Evolutionary conservation across 2,329 filamentous ascomycete genomes (phyloP).

Genomic region (Fusarium nanum): DNA sequence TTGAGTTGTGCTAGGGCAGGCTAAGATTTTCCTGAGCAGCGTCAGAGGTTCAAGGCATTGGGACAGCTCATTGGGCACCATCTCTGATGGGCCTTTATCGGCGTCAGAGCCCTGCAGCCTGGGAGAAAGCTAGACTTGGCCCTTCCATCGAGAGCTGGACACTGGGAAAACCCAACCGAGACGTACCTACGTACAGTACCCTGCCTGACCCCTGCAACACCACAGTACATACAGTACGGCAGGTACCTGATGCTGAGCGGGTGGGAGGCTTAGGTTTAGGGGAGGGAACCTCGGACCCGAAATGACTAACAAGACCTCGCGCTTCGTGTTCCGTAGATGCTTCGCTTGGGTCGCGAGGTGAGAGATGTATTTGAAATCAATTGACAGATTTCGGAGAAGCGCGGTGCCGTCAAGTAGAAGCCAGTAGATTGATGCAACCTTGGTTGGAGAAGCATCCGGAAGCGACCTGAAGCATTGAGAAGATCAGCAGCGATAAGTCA

Average conservation of each 20-base stretch:
- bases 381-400: neutral
- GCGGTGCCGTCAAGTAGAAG: neutral
- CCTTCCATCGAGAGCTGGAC: slow-evolving; percentile 12
- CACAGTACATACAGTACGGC: neutral
- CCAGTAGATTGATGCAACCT: neutral
- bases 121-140: slow-evolving; percentile 29
- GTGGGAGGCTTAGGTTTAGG: slow-evolving; percentile 24
- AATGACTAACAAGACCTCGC: slow-evolving; percentile 6
- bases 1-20: slow-evolving; percentile 31
- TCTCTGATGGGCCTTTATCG: slow-evolving; percentile 24
- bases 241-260: slow-evolving; percentile 12
- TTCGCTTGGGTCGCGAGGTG: slow-evolving; percentile 10
- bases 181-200: slow-evolving; percentile 10
- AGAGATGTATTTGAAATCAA: slow-evolving; percentile 35
- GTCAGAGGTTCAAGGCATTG: slow-evolving; percentile 36
- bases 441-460: slow-evolving; percentile 22
- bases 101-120: slow-evolving; percentile 33
- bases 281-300: slow-evolving; percentile 21
- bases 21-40: slow-evolving; percentile 37
- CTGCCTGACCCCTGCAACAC: neutral
- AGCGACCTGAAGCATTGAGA: slow-evolving; percentile 27
- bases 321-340: slow-evolving; percentile 2
- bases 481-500: slow-evolving; percentile 33
- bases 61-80: slow-evolving; percentile 32
- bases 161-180: slow-evolving; percentile 13